Evolutionary conservation across 805 yeast genomes (phyloP).

Genomic region (Teunomyces aglyptinius): DNA sequence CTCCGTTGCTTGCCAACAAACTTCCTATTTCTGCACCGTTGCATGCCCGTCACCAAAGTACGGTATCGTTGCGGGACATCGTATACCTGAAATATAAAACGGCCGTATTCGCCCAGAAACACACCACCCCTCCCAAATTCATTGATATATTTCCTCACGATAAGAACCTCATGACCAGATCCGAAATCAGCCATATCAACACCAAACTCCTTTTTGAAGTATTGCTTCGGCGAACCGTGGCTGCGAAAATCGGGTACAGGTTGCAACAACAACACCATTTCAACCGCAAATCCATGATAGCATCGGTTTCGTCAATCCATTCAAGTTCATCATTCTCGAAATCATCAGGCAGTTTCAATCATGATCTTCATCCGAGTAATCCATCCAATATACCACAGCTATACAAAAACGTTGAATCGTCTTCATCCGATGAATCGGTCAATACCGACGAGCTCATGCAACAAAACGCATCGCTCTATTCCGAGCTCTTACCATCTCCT

Average conservation of each 20-base stretch:
- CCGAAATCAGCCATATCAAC: conserved; percentile 29
- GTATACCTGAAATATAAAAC: conserved; percentile 28
- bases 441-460: conserved; percentile 30
- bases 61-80: conserved; percentile 16
- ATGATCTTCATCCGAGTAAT: not conserved
- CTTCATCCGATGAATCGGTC: conserved; percentile 15
- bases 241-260: conserved; percentile 40
- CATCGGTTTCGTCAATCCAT: conserved; percentile 27
- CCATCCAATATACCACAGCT: not conserved
- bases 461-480: conserved; percentile 28
- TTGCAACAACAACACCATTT: conserved; percentile 19
- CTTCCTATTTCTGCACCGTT: conserved; percentile 5
- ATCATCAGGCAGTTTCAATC: conserved; percentile 32
- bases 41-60: conserved; percentile 4
- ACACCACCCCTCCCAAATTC: conserved; percentile 24
- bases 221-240: conserved; percentile 39
- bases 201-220: conserved; percentile 34
- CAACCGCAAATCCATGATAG: conserved; percentile 29
- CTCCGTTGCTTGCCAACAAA: not conserved
- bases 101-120: conserved; percentile 22
- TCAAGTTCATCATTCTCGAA: conserved; percentile 38
- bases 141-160: conserved; percentile 29
- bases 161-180: conserved; percentile 16
- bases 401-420: not conserved
- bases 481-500: conserved; percentile 39